phyloP scores from a whole-genome alignment of 495 filamentous ascomycete genomes.

The Acidomyces sp. region DNA sequence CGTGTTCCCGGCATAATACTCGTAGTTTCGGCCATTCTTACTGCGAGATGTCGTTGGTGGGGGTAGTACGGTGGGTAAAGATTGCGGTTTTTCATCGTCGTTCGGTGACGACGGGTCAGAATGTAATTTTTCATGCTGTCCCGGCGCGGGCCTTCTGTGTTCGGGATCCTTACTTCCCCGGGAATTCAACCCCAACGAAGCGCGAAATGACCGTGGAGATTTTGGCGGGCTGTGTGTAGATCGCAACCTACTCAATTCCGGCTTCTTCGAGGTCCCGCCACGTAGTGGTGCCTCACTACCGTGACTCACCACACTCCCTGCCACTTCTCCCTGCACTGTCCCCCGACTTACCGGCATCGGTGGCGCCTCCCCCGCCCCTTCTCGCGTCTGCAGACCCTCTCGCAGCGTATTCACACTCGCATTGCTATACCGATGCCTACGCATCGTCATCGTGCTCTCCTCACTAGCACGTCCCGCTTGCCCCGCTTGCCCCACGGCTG shows the following conservation, averaged over 20 bases:
- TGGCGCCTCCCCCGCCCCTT: conserved; percentile 9
- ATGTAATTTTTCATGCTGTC: conserved; percentile 57
- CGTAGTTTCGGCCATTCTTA: conserved; percentile 55
- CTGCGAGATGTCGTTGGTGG: conserved; percentile 1
- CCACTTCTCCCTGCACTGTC: not conserved
- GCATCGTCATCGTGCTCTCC: conserved; percentile 33
- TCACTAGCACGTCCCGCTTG: conserved; percentile 29
- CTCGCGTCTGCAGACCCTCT: conserved; percentile 3
- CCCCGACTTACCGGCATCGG: conserved; percentile 17
- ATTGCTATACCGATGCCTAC: conserved; percentile 23
- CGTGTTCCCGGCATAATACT: conserved; percentile 89
- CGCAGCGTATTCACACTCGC: conserved; percentile 16
- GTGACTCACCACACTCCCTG: conserved; percentile 13
- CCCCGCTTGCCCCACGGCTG: conserved; percentile 31
- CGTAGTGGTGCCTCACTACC: conserved; percentile 12
- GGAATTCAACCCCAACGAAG: conserved; percentile 26
- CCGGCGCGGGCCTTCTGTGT: conserved; percentile 32
- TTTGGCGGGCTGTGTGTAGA: conserved; percentile 3
- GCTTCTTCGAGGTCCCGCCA: not conserved
- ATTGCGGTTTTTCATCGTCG: conserved; percentile 23
- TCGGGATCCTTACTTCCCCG: conserved; percentile 7
- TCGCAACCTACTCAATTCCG: conserved; percentile 2
- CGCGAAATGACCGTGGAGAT: conserved; percentile 8
- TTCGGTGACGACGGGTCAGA: conserved; percentile 63
- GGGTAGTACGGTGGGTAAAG: not conserved